Conservation (phyloP, 176 grass and related monocot species). For the Raddia distichophylla region DNA sequence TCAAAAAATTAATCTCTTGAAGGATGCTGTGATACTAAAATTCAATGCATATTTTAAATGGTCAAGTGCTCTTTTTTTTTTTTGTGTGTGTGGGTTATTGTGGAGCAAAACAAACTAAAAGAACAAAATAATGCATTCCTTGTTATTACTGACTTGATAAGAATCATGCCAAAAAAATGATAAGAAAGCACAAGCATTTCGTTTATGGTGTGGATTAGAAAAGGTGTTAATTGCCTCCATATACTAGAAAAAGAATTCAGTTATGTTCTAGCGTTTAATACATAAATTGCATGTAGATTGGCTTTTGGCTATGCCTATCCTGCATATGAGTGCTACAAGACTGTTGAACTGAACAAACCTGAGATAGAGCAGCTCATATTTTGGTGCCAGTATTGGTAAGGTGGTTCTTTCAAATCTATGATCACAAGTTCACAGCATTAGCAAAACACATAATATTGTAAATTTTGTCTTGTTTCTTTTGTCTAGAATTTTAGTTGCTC, state of each 20-base stretch:
- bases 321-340: slow-evolving; percentile 99
- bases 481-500: slow-evolving; percentile 91
- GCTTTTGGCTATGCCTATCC: slow-evolving; percentile 94
- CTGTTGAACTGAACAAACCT: slow-evolving; percentile 97
- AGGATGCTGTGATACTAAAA: slow-evolving; percentile 18
- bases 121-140: neutral
- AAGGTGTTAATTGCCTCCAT: too few species aligned
- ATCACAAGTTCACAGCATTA: slow-evolving; percentile 7
- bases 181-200: neutral
- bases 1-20: neutral
- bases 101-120: neutral
- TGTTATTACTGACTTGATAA: neutral
- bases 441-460: neutral
- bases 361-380: slow-evolving; percentile 96
- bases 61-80: neutral
- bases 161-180: neutral
- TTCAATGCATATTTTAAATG: slow-evolving; percentile 11
- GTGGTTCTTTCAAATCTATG: slow-evolving; percentile 23
- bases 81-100: neutral
- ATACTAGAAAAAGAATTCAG: neutral
- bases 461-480: slow-evolving; percentile 33
- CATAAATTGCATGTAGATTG: slow-evolving; percentile 51
- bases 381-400: slow-evolving; percentile 99
- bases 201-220: neutral
- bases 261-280: slow-evolving; percentile 29